These are phyloP conservation scores for Hypoxylon lienhwacheense DNA, from an alignment of 495 filamentous ascomycete species.

Conservation along the genomic window DNA sequence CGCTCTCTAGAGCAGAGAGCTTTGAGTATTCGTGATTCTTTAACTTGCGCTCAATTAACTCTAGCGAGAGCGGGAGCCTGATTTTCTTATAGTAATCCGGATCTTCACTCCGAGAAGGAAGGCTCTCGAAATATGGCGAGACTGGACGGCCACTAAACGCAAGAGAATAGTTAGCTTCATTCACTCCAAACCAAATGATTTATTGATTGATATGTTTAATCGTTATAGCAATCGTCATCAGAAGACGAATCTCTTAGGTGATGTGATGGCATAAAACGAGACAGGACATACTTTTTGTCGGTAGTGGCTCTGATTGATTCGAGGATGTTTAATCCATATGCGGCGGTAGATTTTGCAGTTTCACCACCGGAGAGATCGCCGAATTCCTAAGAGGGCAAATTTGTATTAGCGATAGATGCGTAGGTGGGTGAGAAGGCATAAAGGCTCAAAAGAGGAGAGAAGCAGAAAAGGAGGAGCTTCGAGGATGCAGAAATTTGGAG, in stretches of 20 bases:
- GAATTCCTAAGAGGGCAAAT: conserved; percentile 31
- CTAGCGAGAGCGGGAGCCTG: conserved; percentile 72
- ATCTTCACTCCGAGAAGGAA: conserved; percentile 63
- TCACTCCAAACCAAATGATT: background rate
- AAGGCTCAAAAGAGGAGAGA: background rate
- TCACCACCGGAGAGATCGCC: conserved; percentile 53
- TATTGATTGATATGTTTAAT: background rate
- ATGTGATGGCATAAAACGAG: conserved; percentile 4
- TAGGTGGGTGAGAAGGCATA: conserved; percentile 5
- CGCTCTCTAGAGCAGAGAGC: conserved; percentile 67
- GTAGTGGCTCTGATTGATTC: conserved; percentile 65
- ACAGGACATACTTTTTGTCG: conserved; percentile 67
- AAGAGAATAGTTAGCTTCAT: conserved; percentile 19
- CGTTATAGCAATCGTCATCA: background rate
- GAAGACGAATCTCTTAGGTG: background rate
- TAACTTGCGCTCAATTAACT: conserved; percentile 73
- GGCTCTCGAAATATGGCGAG: conserved; percentile 68
- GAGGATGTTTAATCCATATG: conserved; percentile 65
- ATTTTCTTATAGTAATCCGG: conserved; percentile 76
- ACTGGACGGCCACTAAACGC: conserved; percentile 68
- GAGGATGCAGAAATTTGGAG: conserved; percentile 18
- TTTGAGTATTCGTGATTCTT: conserved; percentile 61
- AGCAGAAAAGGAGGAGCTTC: background rate
- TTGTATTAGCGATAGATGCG: background rate
- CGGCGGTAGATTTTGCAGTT: conserved; percentile 63